Percentiles rank a stretch among this genome's conserved stretches.
These are phyloP conservation scores for Sclerotinia sclerotiorum DNA, from an alignment of 2,329 filamentous ascomycete genomes.

Conservation along the genomic window DNA sequence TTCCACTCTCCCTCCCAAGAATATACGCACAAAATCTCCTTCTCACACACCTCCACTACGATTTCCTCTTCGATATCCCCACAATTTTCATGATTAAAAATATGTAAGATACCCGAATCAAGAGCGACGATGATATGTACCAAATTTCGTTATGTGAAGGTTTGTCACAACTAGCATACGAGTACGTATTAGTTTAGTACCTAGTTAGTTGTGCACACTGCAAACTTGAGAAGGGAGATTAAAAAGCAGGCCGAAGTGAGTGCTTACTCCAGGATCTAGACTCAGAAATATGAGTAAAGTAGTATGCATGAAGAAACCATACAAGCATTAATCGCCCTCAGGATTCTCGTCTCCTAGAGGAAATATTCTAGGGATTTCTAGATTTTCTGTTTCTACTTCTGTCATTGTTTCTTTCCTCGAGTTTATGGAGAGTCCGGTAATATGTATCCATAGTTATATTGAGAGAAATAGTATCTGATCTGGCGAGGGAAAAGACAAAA, in stretches of 20 bases:
- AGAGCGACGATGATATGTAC: not conserved
- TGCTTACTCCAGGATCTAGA: too few species aligned
- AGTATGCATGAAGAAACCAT: not conserved
- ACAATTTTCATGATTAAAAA: not conserved
- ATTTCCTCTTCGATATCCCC: not conserved
- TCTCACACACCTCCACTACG: not conserved
- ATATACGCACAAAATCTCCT: not conserved
- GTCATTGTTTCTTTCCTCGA: not conserved
- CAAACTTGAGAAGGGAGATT: too few species aligned
- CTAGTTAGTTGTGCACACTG: too few species aligned
- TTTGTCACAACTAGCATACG: not conserved
- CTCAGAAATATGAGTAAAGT: not conserved
- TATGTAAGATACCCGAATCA: not conserved
- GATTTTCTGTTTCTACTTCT: not conserved
- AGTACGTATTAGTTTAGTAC: not conserved
- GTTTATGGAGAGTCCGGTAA: too few species aligned
- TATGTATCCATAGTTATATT: too few species aligned
- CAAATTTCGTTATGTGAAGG: not conserved
- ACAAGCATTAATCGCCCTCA: not conserved
- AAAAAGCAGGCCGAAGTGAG: too few species aligned
- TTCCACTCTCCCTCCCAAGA: not conserved
- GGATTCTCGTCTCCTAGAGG: not conserved
- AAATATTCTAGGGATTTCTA: not conserved
- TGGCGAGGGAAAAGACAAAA: too few species aligned
- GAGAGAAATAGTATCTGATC: too few species aligned